Evolutionary conservation across 257 asterid species (phyloP).

Genomic region (Orobanche coerulescens): DNA sequence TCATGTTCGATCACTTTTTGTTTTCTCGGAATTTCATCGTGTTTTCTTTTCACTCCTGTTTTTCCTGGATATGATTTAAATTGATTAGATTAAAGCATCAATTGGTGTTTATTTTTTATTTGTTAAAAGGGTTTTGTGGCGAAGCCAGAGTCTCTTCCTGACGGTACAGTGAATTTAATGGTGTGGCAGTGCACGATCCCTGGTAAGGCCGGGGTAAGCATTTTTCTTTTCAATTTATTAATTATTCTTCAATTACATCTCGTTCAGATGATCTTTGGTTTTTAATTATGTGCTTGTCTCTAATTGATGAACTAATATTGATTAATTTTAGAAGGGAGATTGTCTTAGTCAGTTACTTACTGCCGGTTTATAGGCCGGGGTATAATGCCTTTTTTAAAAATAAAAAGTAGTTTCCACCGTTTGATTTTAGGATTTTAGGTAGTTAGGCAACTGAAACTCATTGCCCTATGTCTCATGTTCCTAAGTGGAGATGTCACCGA

Average conservation of each 20-base stretch:
- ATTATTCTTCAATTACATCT: not conserved
- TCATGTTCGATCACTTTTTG: conserved; percentile 27
- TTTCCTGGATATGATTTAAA: no score
- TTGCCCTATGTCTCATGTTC: no score
- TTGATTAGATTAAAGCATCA: no score
- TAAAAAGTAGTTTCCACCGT: no score
- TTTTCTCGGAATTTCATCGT: not conserved
- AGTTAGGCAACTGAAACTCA: no score
- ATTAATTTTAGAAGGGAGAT: no score
- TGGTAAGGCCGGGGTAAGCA: conserved; percentile 62
- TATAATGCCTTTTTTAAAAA: no score
- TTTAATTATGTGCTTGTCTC: not conserved
- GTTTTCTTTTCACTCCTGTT: not conserved
- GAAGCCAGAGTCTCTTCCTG: conserved; percentile 52
- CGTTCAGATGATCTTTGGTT: not conserved
- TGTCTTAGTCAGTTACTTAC: no score
- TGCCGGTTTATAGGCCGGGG: no score
- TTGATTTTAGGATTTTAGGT: no score
- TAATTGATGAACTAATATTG: no score
- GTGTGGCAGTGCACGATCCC: conserved; percentile 67
- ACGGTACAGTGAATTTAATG: conserved; percentile 63
- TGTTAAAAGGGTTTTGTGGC: conserved; percentile 60
- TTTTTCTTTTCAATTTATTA: not conserved
- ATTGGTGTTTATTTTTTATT: not conserved
- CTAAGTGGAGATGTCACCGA: no score